Evolutionary conservation across 495 filamentous ascomycete species (phyloP).

Genomic region (Podospora pseudocomata): DNA sequence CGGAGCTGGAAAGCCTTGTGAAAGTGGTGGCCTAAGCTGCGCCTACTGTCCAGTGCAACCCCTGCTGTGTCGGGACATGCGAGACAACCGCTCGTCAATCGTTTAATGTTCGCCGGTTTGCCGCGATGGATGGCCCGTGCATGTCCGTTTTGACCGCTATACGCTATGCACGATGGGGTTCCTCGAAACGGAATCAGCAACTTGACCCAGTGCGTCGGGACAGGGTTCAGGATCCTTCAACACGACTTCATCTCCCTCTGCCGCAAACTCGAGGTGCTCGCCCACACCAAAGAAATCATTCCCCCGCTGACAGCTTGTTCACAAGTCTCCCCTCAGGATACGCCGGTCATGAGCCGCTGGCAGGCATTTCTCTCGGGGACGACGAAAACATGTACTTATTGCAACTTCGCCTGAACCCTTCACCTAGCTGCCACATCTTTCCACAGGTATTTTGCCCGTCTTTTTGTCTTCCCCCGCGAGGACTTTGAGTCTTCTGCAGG

Average conservation of each 20-base stretch:
- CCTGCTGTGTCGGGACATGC: slow-evolving; percentile 10
- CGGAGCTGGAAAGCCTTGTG: slow-evolving; percentile 22
- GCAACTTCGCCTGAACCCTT: neutral
- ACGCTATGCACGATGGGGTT: slow-evolving; percentile 15
- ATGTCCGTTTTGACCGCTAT: neutral
- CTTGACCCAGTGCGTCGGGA: neutral
- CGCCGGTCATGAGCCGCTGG: neutral
- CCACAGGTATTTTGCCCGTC: neutral
- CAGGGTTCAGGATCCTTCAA: slow-evolving; percentile 27
- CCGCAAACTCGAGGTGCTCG: neutral
- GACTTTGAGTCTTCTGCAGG: neutral
- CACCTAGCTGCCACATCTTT: neutral
- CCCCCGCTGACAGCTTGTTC: neutral
- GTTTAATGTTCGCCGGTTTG: neutral
- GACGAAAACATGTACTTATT: neutral
- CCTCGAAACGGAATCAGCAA: slow-evolving; percentile 23
- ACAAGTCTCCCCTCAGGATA: neutral
- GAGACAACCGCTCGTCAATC: slow-evolving; percentile 18
- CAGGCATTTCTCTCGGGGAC: neutral
- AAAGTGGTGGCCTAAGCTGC: slow-evolving; percentile 26
- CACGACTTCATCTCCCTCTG: slow-evolving; percentile 16
- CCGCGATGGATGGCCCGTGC: slow-evolving; percentile 5
- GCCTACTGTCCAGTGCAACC: slow-evolving; percentile 14
- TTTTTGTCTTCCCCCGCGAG: neutral
- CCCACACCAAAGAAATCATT: neutral